Conservation (phyloP, 106 monocot genomes). For the Gastrodia elata region DNA sequence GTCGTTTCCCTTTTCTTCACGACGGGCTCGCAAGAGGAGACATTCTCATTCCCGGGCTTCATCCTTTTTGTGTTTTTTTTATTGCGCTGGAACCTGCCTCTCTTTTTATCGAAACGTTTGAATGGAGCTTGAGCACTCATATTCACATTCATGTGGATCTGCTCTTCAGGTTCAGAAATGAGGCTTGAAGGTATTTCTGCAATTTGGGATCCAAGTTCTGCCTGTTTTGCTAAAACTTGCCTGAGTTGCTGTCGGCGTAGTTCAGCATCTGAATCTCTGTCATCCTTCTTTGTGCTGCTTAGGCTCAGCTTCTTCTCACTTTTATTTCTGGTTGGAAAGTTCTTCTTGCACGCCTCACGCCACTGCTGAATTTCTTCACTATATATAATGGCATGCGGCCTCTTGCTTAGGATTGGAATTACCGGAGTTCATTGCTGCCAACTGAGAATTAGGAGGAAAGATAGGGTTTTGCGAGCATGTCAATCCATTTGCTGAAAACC, state of each 20-base stretch:
- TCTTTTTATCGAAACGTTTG: conserved; percentile 18
- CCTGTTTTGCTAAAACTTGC: conserved; percentile 72
- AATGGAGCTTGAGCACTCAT: background rate
- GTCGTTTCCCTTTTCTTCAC: conserved; percentile 41
- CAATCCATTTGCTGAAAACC: conserved; percentile 7
- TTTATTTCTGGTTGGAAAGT: conserved; percentile 59
- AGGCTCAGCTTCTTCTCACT: conserved; percentile 38
- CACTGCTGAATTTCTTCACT: conserved; percentile 61
- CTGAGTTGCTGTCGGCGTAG: conserved; percentile 85
- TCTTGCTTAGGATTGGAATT: conserved; percentile 11
- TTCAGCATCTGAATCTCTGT: conserved; percentile 23
- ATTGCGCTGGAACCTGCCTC: conserved; percentile 19
- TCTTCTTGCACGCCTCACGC: conserved; percentile 79
- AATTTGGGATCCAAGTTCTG: conserved; percentile 77
- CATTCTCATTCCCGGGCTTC: conserved; percentile 15
- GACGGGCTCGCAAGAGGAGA: background rate
- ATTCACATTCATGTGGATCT: background rate
- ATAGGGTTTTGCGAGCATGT: background rate
- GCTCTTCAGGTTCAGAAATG: conserved; percentile 39
- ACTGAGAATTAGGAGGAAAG: conserved; percentile 1
- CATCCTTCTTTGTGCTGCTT: conserved; percentile 6
- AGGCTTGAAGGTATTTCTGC: conserved; percentile 72
- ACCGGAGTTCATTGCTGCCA: background rate
- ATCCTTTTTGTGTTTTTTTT: conserved; percentile 31
- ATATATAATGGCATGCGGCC: conserved; percentile 31